Evolutionary conservation across 2,329 filamentous ascomycete genomes (phyloP).

Genomic region (Leptographium galeiforme): DNA sequence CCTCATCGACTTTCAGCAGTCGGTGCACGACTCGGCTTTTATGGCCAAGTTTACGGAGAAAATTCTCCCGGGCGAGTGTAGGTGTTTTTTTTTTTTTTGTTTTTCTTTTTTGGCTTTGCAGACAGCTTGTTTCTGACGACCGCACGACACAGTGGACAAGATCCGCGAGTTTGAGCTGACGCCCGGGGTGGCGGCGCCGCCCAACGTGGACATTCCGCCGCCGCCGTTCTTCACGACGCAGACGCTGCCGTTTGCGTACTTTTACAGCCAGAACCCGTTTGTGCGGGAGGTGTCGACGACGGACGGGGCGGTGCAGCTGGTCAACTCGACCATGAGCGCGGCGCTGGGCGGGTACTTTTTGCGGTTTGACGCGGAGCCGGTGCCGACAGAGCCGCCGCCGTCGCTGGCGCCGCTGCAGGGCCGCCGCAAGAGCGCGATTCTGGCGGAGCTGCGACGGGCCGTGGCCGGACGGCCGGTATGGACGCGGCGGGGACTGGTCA

Average conservation of each 20-base stretch:
- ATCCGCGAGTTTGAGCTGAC: slow-evolving; percentile 52
- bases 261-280: slow-evolving; percentile 76
- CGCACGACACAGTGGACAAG: slow-evolving; percentile 27
- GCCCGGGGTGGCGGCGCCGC: slow-evolving; percentile 42
- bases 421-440: slow-evolving; percentile 46
- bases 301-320: slow-evolving; percentile 35
- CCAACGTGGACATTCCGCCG: slow-evolving; percentile 59
- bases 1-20: slow-evolving; percentile 77
- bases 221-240: slow-evolving; percentile 68
- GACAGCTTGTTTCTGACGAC: not conserved
- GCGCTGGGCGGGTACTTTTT: slow-evolving; percentile 46
- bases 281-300: slow-evolving; percentile 50
- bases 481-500: slow-evolving; percentile 71
- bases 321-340: slow-evolving; percentile 43
- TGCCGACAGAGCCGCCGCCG: slow-evolving; percentile 45
- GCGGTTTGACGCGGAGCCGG: slow-evolving; percentile 47
- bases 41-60: slow-evolving; percentile 58
- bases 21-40: slow-evolving; percentile 54
- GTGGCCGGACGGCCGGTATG: slow-evolving; percentile 70
- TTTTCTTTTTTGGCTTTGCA: slow-evolving; percentile 6
- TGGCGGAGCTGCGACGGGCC: slow-evolving; percentile 48
- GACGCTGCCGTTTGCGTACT: slow-evolving; percentile 61
- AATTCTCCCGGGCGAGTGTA: slow-evolving; percentile 59
- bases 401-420: slow-evolving; percentile 44
- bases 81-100: slow-evolving; percentile 3